Base-by-base conservation (phyloP, 2,329 filamentous ascomycete species). In the Aspergillus japonicus region DNA sequence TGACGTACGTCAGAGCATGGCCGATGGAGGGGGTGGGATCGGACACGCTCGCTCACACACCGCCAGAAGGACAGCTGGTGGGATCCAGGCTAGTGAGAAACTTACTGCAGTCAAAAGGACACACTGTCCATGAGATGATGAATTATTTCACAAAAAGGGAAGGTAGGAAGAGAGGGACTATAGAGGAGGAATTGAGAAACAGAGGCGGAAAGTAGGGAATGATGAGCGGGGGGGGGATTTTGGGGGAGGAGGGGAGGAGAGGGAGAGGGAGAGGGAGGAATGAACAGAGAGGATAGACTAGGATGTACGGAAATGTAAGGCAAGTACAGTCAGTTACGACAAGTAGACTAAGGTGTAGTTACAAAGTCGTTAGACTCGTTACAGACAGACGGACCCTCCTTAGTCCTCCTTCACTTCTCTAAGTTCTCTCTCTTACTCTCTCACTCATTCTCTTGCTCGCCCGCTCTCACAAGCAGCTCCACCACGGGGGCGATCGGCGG, bases 401-500 rank as follows among this genome's bases (percentile, higher is more conserved):
- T 6, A 50, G n/a, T 50, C 26, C 47, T 50, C 21, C 26, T 35
- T 16, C 33, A 12, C 33, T 16, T 35, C 14, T 35, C 33, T 29
- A 29, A 29, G 26, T 29, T 29, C 26, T 29, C 26, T 29, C 26
- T 8, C 19, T 48, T 6, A 21, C 31, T 19, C 23, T 14, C 33
- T 29, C 14, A 44, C 23, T 16, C 35, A 29, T 53, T 44, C 57
- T 54, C 42, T 58, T 29, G 26, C 26, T 29, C 26, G 26, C 26
- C 26, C 7, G 26, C 33, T 16, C 11, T 35, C 33, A 35, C 39
- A 19, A 69, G 55, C 57, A 62, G 69, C 69, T 72, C 70, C 70
- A 68, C 65, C 63, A 72, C 67, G 67, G 33, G 68, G 59, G 65
- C 69, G 72, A 74, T 74, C 71, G 62, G 70, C 71, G 65, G 69